Base-by-base conservation (phyloP, 2,329 filamentous ascomycete genomes). In the Graphium sp. region DNA sequence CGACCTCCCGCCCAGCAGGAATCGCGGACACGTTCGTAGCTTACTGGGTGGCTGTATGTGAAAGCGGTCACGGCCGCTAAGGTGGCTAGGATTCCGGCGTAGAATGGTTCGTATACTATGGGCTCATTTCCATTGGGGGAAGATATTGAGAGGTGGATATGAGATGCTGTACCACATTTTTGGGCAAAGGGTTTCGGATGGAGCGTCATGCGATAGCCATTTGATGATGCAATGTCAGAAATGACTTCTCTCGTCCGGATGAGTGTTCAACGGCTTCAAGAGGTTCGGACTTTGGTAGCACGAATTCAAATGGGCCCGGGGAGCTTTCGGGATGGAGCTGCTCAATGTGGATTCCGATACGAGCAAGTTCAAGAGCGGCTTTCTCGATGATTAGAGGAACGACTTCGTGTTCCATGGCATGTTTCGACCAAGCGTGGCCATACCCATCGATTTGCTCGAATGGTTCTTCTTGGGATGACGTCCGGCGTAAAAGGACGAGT, bases 1-100 rank as follows among this genome's bases (percentile, higher is more conserved):
- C 72, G 66, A 0, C 79, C 79, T n/a, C 79, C 79, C 0, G 78
- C 66, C 81, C 80, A 89, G 33, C 56, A 57, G n/a, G 79, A 66
- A 30, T 83, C 73, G 2, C 53, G 49, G 8, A 80, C 60, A 5
- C 81, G 66, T 20, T 66, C 65, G 47, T 89, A 89, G 46, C 74
- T 81, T 1, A 60, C 58, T 2, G 66, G 58, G 37, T 70, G 68
- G 20, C 73, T 64, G 40, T 81, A 67, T 0, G 69, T 72, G 32
- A 89, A 74, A 0, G 81, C 77, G 8, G 63, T 52, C n/a, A 89
- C 53, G 3, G 70, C 64, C 0, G 62, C 60, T 2, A 85, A 56
- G 41, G 82, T 73, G 8, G 56, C 48, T 6, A 89, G 53, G 0
- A 91, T 56, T 0, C 76, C 78, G 0, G 73, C 75, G 30, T 85